Conservation (phyloP, 345 rosid genomes). For the Hevea brasiliensis region DNA sequence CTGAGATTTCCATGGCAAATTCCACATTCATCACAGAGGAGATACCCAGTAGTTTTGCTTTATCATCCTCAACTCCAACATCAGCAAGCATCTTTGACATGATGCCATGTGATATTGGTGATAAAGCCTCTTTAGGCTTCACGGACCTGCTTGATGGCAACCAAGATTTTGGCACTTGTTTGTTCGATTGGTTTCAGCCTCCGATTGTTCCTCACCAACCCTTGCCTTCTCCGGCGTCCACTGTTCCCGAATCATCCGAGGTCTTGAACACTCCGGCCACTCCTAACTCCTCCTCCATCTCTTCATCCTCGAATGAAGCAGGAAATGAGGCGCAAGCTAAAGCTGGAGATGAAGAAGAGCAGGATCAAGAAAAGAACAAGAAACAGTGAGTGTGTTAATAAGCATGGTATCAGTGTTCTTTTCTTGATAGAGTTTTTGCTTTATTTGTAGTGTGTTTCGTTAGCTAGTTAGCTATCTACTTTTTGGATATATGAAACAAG, state of each 20-base stretch:
- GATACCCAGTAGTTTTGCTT: slow-evolving; percentile 29
- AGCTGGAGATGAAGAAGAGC: slow-evolving; percentile 35
- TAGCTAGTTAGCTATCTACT: no score
- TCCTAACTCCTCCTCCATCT: slow-evolving; percentile 81
- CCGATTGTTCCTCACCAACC: slow-evolving; percentile 27
- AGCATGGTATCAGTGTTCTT: no score
- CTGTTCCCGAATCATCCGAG: slow-evolving; percentile 64
- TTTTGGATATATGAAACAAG: no score
- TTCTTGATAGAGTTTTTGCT: neutral
- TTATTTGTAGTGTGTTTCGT: neutral
- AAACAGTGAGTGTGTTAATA: slow-evolving; percentile 60
- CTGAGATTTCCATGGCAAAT: slow-evolving; percentile 41
- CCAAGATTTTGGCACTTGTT: slow-evolving; percentile 43
- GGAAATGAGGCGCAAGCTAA: slow-evolving; percentile 32
- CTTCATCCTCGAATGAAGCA: slow-evolving; percentile 76
- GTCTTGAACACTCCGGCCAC: slow-evolving; percentile 73
- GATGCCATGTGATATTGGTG: slow-evolving; percentile 33
- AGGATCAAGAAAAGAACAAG: slow-evolving; percentile 60
- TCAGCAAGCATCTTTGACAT: slow-evolving; percentile 57
- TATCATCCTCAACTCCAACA: neutral
- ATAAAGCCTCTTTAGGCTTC: slow-evolving; percentile 38
- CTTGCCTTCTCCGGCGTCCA: slow-evolving; percentile 44
- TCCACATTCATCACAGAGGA: slow-evolving; percentile 43
- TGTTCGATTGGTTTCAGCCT: slow-evolving; percentile 51
- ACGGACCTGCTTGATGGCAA: slow-evolving; percentile 52